Percentiles rank a stretch among this genome's conserved stretches.
phyloP scores from a whole-genome alignment of 352 stramenopile genomes.

The Aphanomyces invadans region DNA sequence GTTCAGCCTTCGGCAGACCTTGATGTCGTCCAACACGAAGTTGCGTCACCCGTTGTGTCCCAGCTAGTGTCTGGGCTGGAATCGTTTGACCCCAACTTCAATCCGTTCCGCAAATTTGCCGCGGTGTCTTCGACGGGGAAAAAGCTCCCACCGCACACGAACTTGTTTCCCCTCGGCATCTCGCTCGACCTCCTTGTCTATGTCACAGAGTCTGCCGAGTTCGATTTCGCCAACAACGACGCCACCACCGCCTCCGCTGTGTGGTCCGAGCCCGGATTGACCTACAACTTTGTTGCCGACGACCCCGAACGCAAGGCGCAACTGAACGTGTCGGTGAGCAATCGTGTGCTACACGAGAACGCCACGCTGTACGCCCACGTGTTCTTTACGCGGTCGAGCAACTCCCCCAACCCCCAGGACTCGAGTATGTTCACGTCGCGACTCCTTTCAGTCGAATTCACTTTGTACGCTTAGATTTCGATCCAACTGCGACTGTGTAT shows the following conservation, averaged over 20 bases:
- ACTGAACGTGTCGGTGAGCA: conserved; percentile 70
- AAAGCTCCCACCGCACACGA: conserved; percentile 28
- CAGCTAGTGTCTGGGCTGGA: not conserved
- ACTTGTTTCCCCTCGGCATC: conserved; percentile 29
- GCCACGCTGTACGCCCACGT: conserved; percentile 80
- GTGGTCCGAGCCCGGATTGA: conserved; percentile 45
- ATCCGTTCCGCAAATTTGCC: conserved; percentile 21
- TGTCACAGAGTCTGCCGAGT: conserved; percentile 23
- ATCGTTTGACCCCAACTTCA: not conserved
- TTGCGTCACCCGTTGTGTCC: not conserved
- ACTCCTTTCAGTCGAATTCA: too few species aligned
- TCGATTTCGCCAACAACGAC: conserved; percentile 44
- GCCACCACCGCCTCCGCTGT: conserved; percentile 44
- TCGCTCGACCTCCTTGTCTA: conserved; percentile 14
- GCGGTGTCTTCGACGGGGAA: not conserved
- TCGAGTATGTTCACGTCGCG: not conserved
- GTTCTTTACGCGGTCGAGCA: conserved; percentile 65
- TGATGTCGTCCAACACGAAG: not conserved
- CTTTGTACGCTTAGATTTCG: conserved; percentile 33
- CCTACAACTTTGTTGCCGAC: conserved; percentile 42
- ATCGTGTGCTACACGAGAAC: conserved; percentile 50
- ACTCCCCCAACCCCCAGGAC: conserved; percentile 62
- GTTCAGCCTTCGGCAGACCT: conserved; percentile 11
- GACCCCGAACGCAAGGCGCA: conserved; percentile 40
- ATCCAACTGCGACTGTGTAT: conserved; percentile 46